Conservation (phyloP, 768 basidiomycete genomes). For the Trichaptum fuscoviolaceum region DNA sequence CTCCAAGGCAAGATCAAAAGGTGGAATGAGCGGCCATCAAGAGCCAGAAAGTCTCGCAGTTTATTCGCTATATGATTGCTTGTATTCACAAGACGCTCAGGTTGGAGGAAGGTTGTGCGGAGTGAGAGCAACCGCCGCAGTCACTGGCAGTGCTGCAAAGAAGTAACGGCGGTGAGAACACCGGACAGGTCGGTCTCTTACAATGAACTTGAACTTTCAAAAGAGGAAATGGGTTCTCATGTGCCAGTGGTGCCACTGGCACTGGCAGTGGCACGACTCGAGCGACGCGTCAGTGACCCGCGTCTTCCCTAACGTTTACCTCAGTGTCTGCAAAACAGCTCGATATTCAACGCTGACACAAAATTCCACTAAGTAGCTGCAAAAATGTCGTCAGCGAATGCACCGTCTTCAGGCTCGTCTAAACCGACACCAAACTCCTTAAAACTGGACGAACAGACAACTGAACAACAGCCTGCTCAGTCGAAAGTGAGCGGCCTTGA, state of each 20-base stretch:
- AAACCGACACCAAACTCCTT: conserved; percentile 1
- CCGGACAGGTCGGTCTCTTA: not conserved
- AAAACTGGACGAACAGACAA: conserved; percentile 2
- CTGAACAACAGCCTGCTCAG: conserved; percentile 24
- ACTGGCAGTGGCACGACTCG: no score
- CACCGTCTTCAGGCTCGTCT: not conserved
- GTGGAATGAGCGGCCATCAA: no score
- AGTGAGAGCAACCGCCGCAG: not conserved
- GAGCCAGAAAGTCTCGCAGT: not conserved
- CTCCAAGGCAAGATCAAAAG: no score
- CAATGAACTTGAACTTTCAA: not conserved
- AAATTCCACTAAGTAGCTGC: not conserved
- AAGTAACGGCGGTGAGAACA: no score
- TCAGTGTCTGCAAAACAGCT: no score
- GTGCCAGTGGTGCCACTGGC: no score
- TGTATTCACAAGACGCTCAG: not conserved
- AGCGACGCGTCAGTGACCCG: no score
- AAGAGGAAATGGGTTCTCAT: not conserved
- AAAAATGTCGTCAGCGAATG: not conserved
- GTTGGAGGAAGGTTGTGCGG: not conserved
- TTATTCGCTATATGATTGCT: not conserved
- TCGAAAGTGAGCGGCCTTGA: conserved; percentile 86
- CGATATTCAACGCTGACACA: no score
- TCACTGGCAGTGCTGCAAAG: not conserved
- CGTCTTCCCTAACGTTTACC: no score